Conservation (phyloP, 257 asterid species). For the Parsonsia alboflavescens region DNA sequence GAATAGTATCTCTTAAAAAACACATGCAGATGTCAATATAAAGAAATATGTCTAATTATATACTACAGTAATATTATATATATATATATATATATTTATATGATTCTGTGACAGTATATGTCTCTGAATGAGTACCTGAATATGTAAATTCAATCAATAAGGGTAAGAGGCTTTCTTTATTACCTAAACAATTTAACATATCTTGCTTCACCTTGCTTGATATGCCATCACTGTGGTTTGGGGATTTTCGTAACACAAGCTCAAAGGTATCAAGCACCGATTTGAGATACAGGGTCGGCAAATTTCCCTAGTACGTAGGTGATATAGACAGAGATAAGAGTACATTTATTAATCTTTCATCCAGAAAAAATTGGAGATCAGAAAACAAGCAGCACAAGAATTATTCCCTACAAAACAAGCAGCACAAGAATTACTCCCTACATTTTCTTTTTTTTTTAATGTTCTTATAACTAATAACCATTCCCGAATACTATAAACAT, state of each 20-base stretch:
- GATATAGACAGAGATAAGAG: conserved; percentile 4
- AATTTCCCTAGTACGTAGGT: conserved; percentile 60
- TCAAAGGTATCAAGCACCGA: conserved; percentile 85
- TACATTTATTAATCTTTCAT: neutral
- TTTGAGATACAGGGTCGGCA: conserved; percentile 60
- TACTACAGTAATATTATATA: too few relatives aligned
- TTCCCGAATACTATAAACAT: neutral
- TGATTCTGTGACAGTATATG: neutral
- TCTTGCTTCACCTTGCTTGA: conserved; percentile 94
- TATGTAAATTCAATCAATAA: conserved; percentile 7
- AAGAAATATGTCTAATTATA: neutral
- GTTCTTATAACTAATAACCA: too few relatives aligned
- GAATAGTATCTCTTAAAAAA: neutral
- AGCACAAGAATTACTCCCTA: too few relatives aligned
- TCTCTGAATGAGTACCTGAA: neutral
- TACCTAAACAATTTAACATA: conserved; percentile 91
- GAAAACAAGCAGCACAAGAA: neutral
- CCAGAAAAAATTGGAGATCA: neutral
- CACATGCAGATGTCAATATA: neutral
- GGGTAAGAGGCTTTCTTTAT: conserved; percentile 17
- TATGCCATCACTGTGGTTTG: conserved; percentile 42
- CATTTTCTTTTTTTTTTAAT: too few relatives aligned
- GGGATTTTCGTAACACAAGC: conserved; percentile 65
- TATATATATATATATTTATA: too few relatives aligned
- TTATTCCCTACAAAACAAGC: too few relatives aligned